Percentiles rank a stretch among this genome's conserved stretches.
phyloP scores from a whole-genome alignment of 75 land plant species.

The Sequoiadendron giganteum region DNA sequence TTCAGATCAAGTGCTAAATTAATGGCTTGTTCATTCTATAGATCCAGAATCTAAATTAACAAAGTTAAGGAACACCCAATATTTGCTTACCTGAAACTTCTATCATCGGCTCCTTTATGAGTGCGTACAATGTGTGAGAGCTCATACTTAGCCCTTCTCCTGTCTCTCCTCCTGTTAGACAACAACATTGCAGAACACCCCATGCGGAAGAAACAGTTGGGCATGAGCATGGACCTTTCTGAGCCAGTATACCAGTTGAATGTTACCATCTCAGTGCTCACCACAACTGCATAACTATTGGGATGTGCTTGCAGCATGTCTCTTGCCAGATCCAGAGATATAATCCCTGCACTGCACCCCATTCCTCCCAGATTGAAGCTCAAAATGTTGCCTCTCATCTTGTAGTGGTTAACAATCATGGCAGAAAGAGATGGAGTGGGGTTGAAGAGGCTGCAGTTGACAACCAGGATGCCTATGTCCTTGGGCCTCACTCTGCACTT shows the following conservation, averaged over 20 bases:
- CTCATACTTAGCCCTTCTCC: slow-evolving; percentile 64
- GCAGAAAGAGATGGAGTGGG: slow-evolving; percentile 66
- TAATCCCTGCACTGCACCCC: slow-evolving; percentile 69
- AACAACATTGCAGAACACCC: slow-evolving; percentile 80
- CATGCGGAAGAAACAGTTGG: slow-evolving; percentile 79
- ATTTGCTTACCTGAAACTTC: slow-evolving; percentile 68
- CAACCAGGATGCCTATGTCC: slow-evolving; percentile 62
- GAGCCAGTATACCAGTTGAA: slow-evolving; percentile 62
- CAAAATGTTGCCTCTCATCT: slow-evolving; percentile 38
- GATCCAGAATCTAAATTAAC: neutral
- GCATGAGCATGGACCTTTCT: slow-evolving; percentile 66
- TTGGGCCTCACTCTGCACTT: slow-evolving; percentile 40
- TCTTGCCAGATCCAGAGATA: slow-evolving; percentile 59
- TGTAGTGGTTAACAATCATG: slow-evolving; percentile 73
- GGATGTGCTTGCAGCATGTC: slow-evolving; percentile 49
- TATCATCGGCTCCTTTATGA: slow-evolving; percentile 79
- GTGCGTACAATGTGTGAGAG: slow-evolving; percentile 83
- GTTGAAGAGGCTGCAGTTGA: slow-evolving; percentile 63
- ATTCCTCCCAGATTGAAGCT: slow-evolving; percentile 75
- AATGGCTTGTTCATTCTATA: neutral
- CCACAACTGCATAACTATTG: slow-evolving; percentile 55
- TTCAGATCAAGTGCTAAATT: neutral
- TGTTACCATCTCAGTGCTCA: slow-evolving; percentile 61
- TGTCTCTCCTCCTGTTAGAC: slow-evolving; percentile 69
- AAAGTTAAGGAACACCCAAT: too few relatives aligned